These are phyloP conservation scores for Fusarium graminum DNA, from an alignment of 2,329 filamentous ascomycete genomes.

Conservation along the genomic window DNA sequence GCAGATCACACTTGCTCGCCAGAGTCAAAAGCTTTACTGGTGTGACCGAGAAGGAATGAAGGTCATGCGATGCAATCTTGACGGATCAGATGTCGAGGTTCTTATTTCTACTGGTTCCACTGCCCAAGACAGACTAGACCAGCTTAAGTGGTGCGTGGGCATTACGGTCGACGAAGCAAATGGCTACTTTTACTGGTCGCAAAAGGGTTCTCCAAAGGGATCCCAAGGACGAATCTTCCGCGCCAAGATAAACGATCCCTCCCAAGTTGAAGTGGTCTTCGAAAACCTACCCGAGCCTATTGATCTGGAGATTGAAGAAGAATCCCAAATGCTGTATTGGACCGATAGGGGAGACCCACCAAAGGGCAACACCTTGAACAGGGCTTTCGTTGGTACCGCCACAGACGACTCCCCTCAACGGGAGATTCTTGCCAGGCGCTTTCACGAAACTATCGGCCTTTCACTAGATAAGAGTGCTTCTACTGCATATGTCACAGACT, in stretches of 20 bases:
- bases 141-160: background rate
- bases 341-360: background rate
- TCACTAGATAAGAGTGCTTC: background rate
- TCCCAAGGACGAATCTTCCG: background rate
- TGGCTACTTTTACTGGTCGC: background rate
- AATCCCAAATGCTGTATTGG: background rate
- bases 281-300: background rate
- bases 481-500: background rate
- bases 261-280: background rate
- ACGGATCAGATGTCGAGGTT: background rate
- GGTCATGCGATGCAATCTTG: conserved; percentile 7
- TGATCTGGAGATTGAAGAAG: background rate
- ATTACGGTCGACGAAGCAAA: background rate
- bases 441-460: background rate
- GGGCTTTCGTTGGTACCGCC: background rate
- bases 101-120: background rate
- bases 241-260: background rate
- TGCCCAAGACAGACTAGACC: background rate
- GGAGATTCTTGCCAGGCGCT: background rate
- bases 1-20: background rate
- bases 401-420: background rate
- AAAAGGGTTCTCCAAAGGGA: background rate
- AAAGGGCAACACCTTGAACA: background rate
- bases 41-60: conserved; percentile 22
- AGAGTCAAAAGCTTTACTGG: conserved; percentile 19